Evolutionary conservation across 257 asterid species (phyloP).

Genomic region (Nicotiana sylvestris): DNA sequence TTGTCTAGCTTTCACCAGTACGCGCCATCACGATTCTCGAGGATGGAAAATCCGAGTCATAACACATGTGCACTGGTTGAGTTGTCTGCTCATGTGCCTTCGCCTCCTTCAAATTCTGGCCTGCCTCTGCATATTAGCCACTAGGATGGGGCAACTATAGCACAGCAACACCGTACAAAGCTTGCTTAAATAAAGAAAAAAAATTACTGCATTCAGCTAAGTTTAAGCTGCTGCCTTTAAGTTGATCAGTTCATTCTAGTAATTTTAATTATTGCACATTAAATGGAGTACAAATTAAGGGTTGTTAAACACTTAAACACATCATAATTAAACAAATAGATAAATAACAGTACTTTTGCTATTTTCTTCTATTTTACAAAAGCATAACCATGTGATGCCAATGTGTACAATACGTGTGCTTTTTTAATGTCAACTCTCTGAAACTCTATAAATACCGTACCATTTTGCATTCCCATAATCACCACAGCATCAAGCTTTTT

Average conservation of each 20-base stretch:
- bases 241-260: background rate
- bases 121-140: too few species aligned
- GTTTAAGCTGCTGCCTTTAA: background rate
- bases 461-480: background rate
- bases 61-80: too few species aligned
- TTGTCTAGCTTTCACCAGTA: too few species aligned
- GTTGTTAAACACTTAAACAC: background rate
- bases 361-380: background rate
- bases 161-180: too few species aligned
- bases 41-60: too few species aligned
- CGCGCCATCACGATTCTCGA: too few species aligned
- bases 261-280: background rate
- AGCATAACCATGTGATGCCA: conserved; percentile 8
- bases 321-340: background rate
- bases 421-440: background rate
- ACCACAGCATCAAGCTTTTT: background rate
- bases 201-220: background rate
- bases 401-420: conserved; percentile 3
- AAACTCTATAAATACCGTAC: conserved; percentile 8
- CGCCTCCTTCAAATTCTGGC: too few species aligned
- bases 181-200: too few species aligned
- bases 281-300: background rate
- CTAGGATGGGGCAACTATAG: too few species aligned
- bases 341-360: background rate
- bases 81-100: too few species aligned